Evolutionary conservation across 2,329 filamentous ascomycete species (phyloP).

Genomic region (Curvularia sp.): DNA sequence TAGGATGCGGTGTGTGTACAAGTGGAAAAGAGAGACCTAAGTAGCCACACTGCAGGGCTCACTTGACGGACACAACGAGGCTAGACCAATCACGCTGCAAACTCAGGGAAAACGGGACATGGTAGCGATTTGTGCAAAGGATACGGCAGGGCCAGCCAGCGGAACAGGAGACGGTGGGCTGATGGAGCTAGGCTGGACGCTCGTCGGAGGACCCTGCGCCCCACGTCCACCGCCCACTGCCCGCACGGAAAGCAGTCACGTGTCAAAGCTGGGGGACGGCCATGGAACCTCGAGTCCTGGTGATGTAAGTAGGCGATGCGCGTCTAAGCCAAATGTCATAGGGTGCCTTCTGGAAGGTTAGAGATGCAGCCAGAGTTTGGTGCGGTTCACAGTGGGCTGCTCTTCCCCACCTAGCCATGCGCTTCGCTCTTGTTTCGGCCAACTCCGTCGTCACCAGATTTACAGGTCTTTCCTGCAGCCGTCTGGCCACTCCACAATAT

Average conservation of each 20-base stretch:
- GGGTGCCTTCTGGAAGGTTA: neutral
- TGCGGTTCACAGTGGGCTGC: slow-evolving; percentile 16
- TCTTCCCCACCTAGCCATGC: slow-evolving; percentile 11
- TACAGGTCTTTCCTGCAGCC: slow-evolving; percentile 27
- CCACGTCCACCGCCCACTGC: slow-evolving; percentile 15
- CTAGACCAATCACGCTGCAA: slow-evolving; percentile 13
- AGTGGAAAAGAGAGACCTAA: neutral
- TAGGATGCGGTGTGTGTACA: slow-evolving; percentile 16
- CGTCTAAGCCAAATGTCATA: neutral
- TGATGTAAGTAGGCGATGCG: neutral
- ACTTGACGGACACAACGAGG: neutral
- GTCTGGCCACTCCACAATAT: slow-evolving; percentile 9
- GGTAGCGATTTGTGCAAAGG: neutral
- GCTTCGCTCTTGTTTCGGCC: slow-evolving; percentile 25
- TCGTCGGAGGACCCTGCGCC: slow-evolving; percentile 17
- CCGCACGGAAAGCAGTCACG: slow-evolving; percentile 7
- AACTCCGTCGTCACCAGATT: slow-evolving; percentile 39
- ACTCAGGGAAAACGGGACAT: neutral
- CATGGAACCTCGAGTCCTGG: neutral
- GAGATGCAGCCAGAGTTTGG: neutral
- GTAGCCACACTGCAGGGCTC: slow-evolving; percentile 1
- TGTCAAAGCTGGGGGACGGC: neutral
- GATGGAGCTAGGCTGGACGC: slow-evolving; percentile 22
- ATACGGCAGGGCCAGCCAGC: slow-evolving; percentile 14
- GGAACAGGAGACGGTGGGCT: slow-evolving; percentile 22